Evolutionary conservation across 202 grass and related monocot genomes (phyloP).

Genomic region (Zizania palustris): DNA sequence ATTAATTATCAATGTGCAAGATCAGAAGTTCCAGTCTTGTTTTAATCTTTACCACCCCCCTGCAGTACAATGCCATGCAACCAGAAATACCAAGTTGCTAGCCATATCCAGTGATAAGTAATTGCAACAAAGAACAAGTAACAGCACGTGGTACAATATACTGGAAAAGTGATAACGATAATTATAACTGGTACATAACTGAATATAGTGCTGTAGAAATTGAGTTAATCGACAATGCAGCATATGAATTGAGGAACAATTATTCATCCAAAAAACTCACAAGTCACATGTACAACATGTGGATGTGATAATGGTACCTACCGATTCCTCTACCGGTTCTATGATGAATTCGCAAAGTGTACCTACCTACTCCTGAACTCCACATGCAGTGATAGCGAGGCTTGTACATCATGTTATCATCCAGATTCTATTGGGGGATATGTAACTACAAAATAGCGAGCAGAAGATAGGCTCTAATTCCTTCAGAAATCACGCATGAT

Average conservation of each 20-base stretch:
- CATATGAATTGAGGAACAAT: slow-evolving; percentile 2
- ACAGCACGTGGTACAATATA: background rate
- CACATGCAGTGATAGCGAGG: slow-evolving; percentile 10
- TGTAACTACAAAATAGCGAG: background rate
- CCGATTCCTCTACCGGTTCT: background rate
- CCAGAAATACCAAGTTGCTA: background rate
- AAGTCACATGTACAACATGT: background rate
- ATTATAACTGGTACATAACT: background rate
- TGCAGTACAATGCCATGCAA: background rate
- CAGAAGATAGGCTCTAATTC: background rate
- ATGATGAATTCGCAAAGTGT: background rate
- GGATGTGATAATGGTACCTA: background rate
- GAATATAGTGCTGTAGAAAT: background rate
- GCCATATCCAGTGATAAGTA: background rate
- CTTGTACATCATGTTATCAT: background rate
- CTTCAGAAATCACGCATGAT: background rate
- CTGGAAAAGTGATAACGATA: background rate
- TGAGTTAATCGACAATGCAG: background rate
- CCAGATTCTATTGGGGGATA: background rate
- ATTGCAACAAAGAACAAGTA: background rate
- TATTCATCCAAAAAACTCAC: background rate
- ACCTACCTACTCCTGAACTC: slow-evolving; percentile 9
- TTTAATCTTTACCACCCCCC: background rate
- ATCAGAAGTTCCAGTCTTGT: background rate
- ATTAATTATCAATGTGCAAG: background rate